Percentiles rank a stretch among this genome's conserved stretches.
These are phyloP conservation scores for Cadophora sp. DNA, from an alignment of 2,329 filamentous ascomycete genomes.

Conservation along the genomic window DNA sequence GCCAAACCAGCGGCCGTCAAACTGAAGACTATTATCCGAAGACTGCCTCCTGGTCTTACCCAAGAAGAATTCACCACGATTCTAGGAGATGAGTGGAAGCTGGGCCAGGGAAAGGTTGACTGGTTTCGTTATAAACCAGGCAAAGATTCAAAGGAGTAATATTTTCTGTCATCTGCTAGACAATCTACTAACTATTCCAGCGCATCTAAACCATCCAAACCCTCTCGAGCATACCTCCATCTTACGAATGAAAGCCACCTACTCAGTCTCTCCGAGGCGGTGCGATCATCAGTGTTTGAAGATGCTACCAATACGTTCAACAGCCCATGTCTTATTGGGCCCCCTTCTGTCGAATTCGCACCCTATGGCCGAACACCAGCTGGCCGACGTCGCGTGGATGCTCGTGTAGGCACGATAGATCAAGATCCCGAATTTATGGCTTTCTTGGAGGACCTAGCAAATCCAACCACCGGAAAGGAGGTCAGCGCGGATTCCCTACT, in stretches of 20 bases:
- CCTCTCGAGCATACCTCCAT: constrained; percentile 83
- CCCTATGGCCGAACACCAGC: constrained; percentile 84
- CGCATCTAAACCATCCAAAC: constrained; percentile 83
- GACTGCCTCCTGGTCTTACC: constrained; percentile 86
- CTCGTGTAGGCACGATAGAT: constrained; percentile 92
- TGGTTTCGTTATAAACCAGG: constrained; percentile 78
- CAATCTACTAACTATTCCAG: constrained; percentile 49
- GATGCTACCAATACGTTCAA: constrained; percentile 81
- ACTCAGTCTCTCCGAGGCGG: constrained; percentile 68
- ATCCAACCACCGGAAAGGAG: constrained; percentile 62
- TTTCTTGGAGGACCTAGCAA: constrained; percentile 87
- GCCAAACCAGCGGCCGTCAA: constrained; percentile 59
- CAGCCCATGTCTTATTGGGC: constrained; percentile 76
- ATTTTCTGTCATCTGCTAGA: neutral
- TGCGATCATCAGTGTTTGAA: constrained; percentile 74
- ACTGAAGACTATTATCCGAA: constrained; percentile 83
- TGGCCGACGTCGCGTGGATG: constrained; percentile 77
- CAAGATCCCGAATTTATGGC: constrained; percentile 95
- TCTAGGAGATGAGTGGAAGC: constrained; percentile 81
- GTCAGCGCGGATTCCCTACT: constrained; percentile 49
- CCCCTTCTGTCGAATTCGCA: constrained; percentile 81
- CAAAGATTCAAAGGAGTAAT: constrained; percentile 84
- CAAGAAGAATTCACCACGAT: constrained; percentile 75
- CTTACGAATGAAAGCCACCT: constrained; percentile 76
- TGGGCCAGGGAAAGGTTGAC: constrained; percentile 82